These are phyloP conservation scores for Schwanniomyces pseudopolymorphus DNA, from an alignment of 805 yeast species.

Conservation along the genomic window DNA sequence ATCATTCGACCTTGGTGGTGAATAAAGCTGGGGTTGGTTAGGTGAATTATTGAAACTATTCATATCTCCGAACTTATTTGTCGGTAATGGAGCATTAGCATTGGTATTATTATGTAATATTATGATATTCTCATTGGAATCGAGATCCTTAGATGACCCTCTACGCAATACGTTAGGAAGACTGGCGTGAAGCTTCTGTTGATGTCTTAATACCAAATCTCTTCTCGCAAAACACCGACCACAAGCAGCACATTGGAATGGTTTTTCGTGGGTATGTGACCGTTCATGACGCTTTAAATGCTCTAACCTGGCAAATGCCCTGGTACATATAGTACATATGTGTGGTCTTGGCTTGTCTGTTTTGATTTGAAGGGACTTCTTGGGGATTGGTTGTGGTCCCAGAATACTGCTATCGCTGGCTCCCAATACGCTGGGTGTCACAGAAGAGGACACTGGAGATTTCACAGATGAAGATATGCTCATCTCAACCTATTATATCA, in stretches of 20 bases:
- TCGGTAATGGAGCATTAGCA: slow-evolving; percentile 49
- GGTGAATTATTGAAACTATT: slow-evolving; percentile 3
- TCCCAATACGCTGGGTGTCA: neutral
- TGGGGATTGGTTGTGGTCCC: slow-evolving; percentile 70
- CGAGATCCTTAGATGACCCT: slow-evolving; percentile 19
- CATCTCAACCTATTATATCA: neutral
- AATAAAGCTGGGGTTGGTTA: slow-evolving; percentile 11
- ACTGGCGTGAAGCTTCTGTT: slow-evolving; percentile 81
- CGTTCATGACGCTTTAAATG: slow-evolving; percentile 93
- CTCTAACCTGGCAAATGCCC: slow-evolving; percentile 94
- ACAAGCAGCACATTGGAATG: slow-evolving; percentile 94
- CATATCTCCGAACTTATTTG: neutral
- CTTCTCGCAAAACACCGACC: slow-evolving; percentile 94
- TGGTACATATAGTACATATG: slow-evolving; percentile 82
- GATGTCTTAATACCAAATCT: slow-evolving; percentile 85
- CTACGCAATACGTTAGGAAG: slow-evolving; percentile 42
- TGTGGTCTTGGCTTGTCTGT: slow-evolving; percentile 96
- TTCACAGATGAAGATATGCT: neutral
- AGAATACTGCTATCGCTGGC: neutral
- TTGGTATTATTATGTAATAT: slow-evolving; percentile 52
- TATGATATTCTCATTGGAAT: slow-evolving; percentile 49
- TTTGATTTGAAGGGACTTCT: slow-evolving; percentile 77
- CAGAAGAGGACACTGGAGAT: slow-evolving; percentile 1
- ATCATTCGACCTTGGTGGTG: slow-evolving; percentile 13
- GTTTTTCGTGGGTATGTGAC: slow-evolving; percentile 93